Conservation (phyloP, 176 grass and related monocot genomes). For the Ensete glaucum region DNA sequence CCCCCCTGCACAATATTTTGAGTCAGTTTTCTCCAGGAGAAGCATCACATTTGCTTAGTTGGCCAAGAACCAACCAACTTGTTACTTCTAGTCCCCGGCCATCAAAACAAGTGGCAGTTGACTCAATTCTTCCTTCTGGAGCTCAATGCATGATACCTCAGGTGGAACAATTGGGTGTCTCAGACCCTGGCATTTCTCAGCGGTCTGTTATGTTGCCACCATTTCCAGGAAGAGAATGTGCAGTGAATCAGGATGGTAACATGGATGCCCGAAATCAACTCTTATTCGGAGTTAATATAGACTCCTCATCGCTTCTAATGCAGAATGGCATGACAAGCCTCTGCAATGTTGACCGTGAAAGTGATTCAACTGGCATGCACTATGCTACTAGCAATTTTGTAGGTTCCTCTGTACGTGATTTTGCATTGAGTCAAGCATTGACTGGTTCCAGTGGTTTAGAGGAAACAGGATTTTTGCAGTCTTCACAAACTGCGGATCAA, state of each 20-base stretch:
- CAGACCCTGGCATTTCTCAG: conserved; percentile 39
- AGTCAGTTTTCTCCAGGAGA: conserved; percentile 51
- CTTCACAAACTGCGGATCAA: conserved; percentile 52
- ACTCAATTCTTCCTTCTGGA: conserved; percentile 47
- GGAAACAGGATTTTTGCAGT: conserved; percentile 48
- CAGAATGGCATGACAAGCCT: conserved; percentile 54
- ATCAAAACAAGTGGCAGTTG: conserved; percentile 54
- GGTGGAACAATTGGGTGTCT: conserved; percentile 49
- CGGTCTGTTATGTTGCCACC: conserved; percentile 42
- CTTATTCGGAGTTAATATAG: conserved; percentile 71
- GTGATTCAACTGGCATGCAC: conserved; percentile 42
- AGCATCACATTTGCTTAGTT: conserved; percentile 40
- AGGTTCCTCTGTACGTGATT: conserved; percentile 52
- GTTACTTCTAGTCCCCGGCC: conserved; percentile 48
- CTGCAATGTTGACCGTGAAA: conserved; percentile 33
- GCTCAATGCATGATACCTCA: conserved; percentile 29
- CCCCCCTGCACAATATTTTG: conserved; percentile 39
- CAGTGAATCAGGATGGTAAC: conserved; percentile 52
- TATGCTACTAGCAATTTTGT: conserved; percentile 73
- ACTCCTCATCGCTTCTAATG: conserved; percentile 57
- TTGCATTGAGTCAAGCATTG: conserved; percentile 49
- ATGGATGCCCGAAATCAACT: conserved; percentile 61
- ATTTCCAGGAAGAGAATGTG: conserved; percentile 58
- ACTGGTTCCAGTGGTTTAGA: conserved; percentile 58
- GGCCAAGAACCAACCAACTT: conserved; percentile 49